Percentiles rank a stretch among this genome's conserved stretches.
These are phyloP conservation scores for Caulochytrium protostelioides DNA, from an alignment of 371 early-diverging fungal genomes.

Conservation along the genomic window DNA sequence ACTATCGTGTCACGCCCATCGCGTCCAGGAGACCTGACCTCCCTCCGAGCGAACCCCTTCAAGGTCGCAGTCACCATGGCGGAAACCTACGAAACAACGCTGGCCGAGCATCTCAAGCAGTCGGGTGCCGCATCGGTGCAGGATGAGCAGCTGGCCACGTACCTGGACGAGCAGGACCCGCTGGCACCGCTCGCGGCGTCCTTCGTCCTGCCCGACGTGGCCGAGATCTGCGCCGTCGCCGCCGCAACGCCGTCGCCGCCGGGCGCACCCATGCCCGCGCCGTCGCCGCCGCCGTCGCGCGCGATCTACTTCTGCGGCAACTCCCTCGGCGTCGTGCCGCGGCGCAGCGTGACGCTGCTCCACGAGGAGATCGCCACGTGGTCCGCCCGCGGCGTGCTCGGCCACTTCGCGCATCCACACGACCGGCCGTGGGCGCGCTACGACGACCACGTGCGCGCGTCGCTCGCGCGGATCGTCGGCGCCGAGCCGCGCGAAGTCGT, in stretches of 20 bases:
- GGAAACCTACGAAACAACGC: no score
- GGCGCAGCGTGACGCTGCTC: constrained; percentile 37
- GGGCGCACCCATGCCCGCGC: background rate
- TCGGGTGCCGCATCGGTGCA: no score
- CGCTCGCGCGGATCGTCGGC: constrained; percentile 57
- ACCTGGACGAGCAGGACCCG: constrained; percentile 35
- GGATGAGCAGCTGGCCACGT: constrained; percentile 33
- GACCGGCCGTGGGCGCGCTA: constrained; percentile 72
- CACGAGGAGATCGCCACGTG: constrained; percentile 76
- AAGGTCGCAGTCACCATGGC: no score
- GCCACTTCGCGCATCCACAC: constrained; percentile 62
- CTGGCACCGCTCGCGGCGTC: constrained; percentile 33
- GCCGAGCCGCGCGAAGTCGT: constrained; percentile 63
- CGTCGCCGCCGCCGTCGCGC: background rate
- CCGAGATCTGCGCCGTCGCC: constrained; percentile 16
- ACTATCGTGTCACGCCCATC: no score
- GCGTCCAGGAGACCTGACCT: no score
- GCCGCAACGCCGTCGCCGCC: background rate
- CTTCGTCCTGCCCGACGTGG: constrained; percentile 40
- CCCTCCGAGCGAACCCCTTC: no score
- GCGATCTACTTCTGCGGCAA: constrained; percentile 78
- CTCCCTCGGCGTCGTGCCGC: constrained; percentile 75
- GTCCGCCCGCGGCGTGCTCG: constrained; percentile 52
- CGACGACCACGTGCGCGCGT: constrained; percentile 50
- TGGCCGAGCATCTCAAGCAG: no score